These are phyloP conservation scores for Pseudogymnoascus sp. DNA, from an alignment of 2,329 filamentous ascomycete species.

Conservation along the genomic window DNA sequence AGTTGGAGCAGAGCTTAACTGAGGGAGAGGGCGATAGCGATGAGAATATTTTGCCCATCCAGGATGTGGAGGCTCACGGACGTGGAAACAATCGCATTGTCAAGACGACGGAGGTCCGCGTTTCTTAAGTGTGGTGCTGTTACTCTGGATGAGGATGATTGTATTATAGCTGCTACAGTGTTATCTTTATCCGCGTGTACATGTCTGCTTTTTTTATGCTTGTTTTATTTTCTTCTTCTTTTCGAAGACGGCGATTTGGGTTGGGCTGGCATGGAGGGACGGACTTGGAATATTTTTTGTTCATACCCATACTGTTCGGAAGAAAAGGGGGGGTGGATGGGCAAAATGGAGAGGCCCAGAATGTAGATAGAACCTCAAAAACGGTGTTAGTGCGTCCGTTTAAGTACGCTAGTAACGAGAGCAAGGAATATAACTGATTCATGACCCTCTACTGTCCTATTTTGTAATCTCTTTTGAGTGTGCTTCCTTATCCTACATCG, in stretches of 20 bases:
- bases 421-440: background rate
- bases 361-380: background rate
- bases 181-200: background rate
- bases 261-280: background rate
- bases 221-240: background rate
- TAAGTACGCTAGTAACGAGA: background rate
- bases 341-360: background rate
- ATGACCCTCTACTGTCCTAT: background rate
- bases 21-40: slow-evolving; percentile 16
- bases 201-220: slow-evolving; percentile 1
- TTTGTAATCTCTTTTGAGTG: background rate
- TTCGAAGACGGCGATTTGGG: slow-evolving; percentile 6
- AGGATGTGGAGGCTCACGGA: slow-evolving; percentile 11
- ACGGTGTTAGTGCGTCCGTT: background rate
- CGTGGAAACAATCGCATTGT: slow-evolving; percentile 12
- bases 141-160: background rate
- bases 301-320: background rate
- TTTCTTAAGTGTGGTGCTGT: slow-evolving; percentile 9
- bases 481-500: too few species aligned
- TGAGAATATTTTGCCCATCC: slow-evolving; percentile 19
- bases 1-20: slow-evolving; percentile 12
- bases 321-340: background rate
- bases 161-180: background rate
- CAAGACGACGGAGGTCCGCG: slow-evolving; percentile 19
- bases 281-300: background rate